Evolutionary conservation across 768 basidiomycete genomes (phyloP), one percentile per base, ranked within the genome.

Genomic region (Phanerochaete sordida): DNA sequence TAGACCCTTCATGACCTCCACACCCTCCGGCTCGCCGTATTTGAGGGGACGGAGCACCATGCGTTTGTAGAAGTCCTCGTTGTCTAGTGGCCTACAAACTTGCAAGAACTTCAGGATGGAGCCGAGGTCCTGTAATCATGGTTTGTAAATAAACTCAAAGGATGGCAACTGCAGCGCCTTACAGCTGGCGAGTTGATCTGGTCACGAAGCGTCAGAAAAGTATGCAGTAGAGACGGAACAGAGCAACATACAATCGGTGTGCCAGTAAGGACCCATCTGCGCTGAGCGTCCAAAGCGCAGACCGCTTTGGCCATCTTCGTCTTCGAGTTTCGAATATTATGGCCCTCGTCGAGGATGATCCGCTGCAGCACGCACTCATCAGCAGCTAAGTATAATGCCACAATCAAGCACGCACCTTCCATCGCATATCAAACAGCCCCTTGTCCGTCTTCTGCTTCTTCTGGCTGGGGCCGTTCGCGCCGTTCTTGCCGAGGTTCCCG

Each of bases 301-400:
- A 86, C 84, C 0, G 90, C 87, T 65, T 80, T 77, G 9, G 91
- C 81, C 83, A 90, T 91, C 76, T 94, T 92, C 0, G 94, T 93
- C 71, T 81, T 88, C 2, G 90, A 83, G 69, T 96, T 97, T 54
- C 93, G 85, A 62, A 97, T 88, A 26, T 69, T 86, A 68, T 97
- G 95, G 0, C 92, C 95, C 74, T 97, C 95, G 64, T 97, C 95
- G 4, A 95, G 76, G 23, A 96, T 84, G 44, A 95, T 70, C 59
- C 95, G 79, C 86, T 90, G 59, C 19, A 43, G 33, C 23, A 52
- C 26, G 51, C 30, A 33, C 9, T 35, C 27, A 37, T 24, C 19
- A 28, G 24, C 13, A 35, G 7, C 33, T 6, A 35, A 35, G 13
- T 6, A 35, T 13, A 7, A 7, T 24, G 12, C 43, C n/a, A 5